Percentiles rank a stretch among this genome's conserved stretches.
These are phyloP conservation scores for Dicorynia guianensis DNA, from an alignment of 306 rosid genomes.

Conservation along the genomic window DNA sequence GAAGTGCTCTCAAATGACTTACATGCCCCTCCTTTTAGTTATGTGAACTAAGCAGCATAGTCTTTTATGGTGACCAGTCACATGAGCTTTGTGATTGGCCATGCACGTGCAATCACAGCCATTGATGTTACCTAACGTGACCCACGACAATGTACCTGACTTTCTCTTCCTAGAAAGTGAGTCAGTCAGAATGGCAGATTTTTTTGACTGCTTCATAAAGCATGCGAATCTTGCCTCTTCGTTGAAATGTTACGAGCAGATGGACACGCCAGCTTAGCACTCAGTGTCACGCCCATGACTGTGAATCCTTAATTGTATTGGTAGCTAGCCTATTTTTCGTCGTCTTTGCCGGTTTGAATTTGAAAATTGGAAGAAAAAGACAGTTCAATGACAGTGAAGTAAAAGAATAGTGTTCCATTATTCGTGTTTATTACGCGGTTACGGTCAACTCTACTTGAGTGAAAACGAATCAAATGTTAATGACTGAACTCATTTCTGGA, in stretches of 20 bases:
- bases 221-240: slow-evolving; percentile 3
- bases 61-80: slow-evolving; percentile 25
- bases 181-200: slow-evolving; percentile 31
- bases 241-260: slow-evolving; percentile 20
- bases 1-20: neutral
- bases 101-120: slow-evolving; percentile 42
- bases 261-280: slow-evolving; percentile 49
- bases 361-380: neutral
- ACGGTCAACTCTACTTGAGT: too few relatives aligned
- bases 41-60: neutral
- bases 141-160: slow-evolving; percentile 24
- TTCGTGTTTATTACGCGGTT: neutral
- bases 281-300: neutral
- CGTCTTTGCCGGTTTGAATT: neutral
- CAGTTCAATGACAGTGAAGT: neutral
- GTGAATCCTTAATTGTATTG: neutral
- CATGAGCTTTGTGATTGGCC: neutral
- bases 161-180: slow-evolving; percentile 30
- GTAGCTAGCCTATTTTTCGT: neutral
- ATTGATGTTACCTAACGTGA: slow-evolving; percentile 43
- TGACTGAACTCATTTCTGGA: slow-evolving; percentile 8
- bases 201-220: slow-evolving; percentile 37
- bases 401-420: neutral
- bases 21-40: neutral
- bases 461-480: neutral